A percentile compares a stretch with the other conserved stretches of the same genome.
Evolutionary conservation across 768 basidiomycete genomes (phyloP).

Genomic region (Hygrocybe punicea): DNA sequence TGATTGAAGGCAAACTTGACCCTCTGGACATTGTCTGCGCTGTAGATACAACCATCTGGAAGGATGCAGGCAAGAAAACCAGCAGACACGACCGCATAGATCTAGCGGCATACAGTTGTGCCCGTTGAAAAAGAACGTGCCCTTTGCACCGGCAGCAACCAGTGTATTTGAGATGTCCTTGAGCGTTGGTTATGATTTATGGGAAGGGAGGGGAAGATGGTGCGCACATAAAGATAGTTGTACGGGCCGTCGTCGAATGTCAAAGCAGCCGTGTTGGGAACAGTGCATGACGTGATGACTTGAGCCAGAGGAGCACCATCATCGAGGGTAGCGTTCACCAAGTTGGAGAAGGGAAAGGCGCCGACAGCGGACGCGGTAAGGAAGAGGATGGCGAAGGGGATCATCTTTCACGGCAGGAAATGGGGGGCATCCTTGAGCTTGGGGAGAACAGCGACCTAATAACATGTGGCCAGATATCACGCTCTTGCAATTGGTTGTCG

Average conservation of each 20-base stretch:
- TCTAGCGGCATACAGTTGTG: conserved; percentile 13
- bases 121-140: conserved; percentile 31
- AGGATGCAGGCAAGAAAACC: not conserved
- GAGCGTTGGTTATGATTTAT: not conserved
- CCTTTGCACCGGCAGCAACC: conserved; percentile 21
- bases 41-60: conserved; percentile 40
- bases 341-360: no score
- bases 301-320: conserved; percentile 20
- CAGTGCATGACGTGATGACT: conserved; percentile 35
- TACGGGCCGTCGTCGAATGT: conserved; percentile 48
- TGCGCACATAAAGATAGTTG: conserved; percentile 30
- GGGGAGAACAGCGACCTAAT: no score
- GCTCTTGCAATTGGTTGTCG: no score
- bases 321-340: not conserved
- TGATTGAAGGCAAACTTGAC: conserved; percentile 38
- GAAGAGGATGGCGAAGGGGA: no score
- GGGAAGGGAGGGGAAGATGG: not conserved
- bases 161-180: conserved; percentile 30
- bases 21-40: conserved; percentile 20
- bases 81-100: not conserved
- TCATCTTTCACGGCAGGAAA: no score
- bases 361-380: no score
- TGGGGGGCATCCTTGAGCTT: no score
- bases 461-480: no score
- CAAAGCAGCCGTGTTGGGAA: conserved; percentile 39